Percentiles rank a stretch among this genome's conserved stretches.
These are phyloP conservation scores for Agrostemma githago DNA, from an alignment of 148 eudicot genomes.

Conservation along the genomic window DNA sequence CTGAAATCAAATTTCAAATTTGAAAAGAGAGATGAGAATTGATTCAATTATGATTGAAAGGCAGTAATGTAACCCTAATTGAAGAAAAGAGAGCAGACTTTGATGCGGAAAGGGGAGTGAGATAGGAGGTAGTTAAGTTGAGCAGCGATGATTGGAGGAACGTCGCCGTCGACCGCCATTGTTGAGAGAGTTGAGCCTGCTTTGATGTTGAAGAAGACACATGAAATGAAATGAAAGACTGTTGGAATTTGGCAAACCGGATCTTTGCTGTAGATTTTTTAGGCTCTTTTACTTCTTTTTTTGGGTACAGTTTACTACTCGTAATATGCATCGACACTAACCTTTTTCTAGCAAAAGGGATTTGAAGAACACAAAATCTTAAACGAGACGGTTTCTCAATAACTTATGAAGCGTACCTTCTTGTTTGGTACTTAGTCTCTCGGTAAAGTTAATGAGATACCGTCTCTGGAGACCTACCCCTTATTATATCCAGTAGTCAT, in stretches of 20 bases:
- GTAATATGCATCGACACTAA: too few relatives aligned
- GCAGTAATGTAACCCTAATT: conserved; percentile 17
- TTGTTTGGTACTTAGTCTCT: too few relatives aligned
- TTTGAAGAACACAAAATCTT: too few relatives aligned
- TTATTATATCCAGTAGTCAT: too few relatives aligned
- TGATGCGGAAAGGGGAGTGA: conserved; percentile 70
- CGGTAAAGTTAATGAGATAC: too few relatives aligned
- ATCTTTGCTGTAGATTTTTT: neutral
- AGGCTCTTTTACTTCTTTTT: neutral
- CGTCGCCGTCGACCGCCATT: conserved; percentile 60
- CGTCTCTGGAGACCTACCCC: too few relatives aligned
- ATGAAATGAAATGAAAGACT: neutral
- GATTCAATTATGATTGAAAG: too few relatives aligned
- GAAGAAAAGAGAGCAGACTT: conserved; percentile 26
- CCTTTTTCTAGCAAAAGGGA: too few relatives aligned
- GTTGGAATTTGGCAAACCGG: neutral
- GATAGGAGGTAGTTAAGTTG: conserved; percentile 69
- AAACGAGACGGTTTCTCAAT: too few relatives aligned
- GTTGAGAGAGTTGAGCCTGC: neutral
- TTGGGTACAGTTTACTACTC: too few relatives aligned
- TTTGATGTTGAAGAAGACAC: neutral
- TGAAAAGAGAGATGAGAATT: too few relatives aligned
- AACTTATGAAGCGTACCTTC: too few relatives aligned
- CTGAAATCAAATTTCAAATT: conserved; percentile 31
- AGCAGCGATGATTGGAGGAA: conserved; percentile 75